These are phyloP conservation scores for Aureobasidium pullulans DNA, from an alignment of 2,329 filamentous ascomycete genomes.

Conservation along the genomic window DNA sequence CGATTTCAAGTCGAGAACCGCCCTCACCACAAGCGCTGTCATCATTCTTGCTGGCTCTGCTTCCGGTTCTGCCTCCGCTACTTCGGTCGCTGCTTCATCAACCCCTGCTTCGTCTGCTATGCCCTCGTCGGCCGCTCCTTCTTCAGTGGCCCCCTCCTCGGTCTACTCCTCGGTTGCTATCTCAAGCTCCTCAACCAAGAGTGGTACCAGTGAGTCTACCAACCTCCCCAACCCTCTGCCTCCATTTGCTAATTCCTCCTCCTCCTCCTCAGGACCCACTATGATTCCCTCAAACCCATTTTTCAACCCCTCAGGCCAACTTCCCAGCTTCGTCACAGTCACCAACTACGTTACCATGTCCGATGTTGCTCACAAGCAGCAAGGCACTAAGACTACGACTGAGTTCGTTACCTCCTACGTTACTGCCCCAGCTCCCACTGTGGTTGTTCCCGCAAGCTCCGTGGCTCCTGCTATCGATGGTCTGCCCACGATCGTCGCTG, in stretches of 20 bases:
- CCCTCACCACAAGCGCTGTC: conserved; percentile 26
- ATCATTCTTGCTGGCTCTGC: conserved; percentile 16
- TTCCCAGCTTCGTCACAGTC: not conserved
- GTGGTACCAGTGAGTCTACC: not conserved
- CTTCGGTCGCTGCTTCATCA: not conserved
- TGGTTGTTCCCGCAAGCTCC: not conserved
- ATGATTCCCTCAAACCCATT: not conserved
- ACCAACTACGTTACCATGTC: conserved; percentile 8
- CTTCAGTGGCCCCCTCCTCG: not conserved
- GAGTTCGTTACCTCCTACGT: not conserved
- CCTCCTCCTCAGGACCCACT: not conserved
- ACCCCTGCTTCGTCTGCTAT: not conserved
- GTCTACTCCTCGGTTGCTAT: not conserved
- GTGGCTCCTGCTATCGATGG: not conserved
- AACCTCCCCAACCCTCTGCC: not conserved
- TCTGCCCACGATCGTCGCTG: not conserved
- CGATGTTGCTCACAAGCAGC: not conserved
- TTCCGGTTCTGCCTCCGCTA: conserved; percentile 3
- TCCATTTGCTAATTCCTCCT: not conserved
- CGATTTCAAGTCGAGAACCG: conserved; percentile 34
- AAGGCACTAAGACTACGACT: not conserved
- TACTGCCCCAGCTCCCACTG: not conserved
- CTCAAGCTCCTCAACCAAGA: not conserved
- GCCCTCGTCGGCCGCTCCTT: not conserved
- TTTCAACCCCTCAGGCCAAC: not conserved